Base-by-base conservation (phyloP, 768 basidiomycete genomes). In the Tephrocybe rancida region DNA sequence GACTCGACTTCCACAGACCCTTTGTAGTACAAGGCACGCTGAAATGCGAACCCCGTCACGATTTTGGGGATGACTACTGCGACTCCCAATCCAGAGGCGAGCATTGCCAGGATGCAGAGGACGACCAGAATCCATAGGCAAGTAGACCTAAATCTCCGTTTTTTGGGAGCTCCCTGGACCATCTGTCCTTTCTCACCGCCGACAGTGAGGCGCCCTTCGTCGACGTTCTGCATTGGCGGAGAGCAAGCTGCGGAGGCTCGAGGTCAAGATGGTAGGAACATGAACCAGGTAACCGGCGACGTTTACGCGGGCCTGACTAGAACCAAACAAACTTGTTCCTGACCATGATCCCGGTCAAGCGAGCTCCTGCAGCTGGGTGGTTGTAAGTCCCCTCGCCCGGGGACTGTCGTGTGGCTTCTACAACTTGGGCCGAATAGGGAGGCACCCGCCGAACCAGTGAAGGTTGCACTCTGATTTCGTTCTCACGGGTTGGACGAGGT, bases 1-100 rank as follows among this genome's bases (percentile, higher is more conserved):
- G 44, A 24, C 16, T 50, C 22, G 16, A 13, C 7, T 18, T 44
- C 14, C 1, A 30, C 7, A 10, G 43, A 43, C 39, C 55, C 59
- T 24, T 52, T 55, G 39, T 57, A 52, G 37, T 56, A 56, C 14
- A 62, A 44, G 18, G 53, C 32, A 19, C 58, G 54, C 29, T 60
- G 56, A 2, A 57, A 34, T 13, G 50, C 29, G 22, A 54, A 3
- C 11, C 35, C n/a, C 1, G 38, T 27, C 7, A 51, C 29, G 25
- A 60, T 16, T 18, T n/a, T 37, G 8, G 44, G 16, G 18, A 48
- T 46, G 9, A 53, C 10, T 3, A 26, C 42, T 2, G 54, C 48
- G 21, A 56, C 11, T 32, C 44, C 46, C 13, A 60, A 30, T 11
- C 27, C 55, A 6, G 49, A 51, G 13, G n/a, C 35, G 24, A 58